Conservation (phyloP, 2,329 filamentous ascomycete species). For the Calonectria henricotiae region DNA sequence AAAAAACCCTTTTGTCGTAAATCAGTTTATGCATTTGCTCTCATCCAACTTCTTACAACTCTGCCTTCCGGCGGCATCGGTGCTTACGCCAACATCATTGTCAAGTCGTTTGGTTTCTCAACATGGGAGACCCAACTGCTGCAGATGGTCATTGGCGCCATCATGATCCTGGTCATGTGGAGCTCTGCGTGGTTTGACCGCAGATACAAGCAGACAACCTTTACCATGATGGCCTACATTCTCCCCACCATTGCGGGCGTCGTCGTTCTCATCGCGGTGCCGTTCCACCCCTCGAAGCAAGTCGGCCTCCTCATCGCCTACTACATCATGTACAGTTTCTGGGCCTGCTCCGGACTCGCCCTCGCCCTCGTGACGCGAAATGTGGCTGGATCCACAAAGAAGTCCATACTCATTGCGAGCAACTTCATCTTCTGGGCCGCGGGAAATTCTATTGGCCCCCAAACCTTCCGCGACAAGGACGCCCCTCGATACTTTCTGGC, state of each 20-base stretch:
- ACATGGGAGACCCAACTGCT: slow-evolving; percentile 79
- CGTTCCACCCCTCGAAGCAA: slow-evolving; percentile 73
- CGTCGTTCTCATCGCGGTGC: slow-evolving; percentile 79
- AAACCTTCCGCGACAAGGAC: slow-evolving; percentile 24
- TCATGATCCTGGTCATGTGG: slow-evolving; percentile 80
- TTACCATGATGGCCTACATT: slow-evolving; percentile 74
- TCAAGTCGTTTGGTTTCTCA: slow-evolving; percentile 77
- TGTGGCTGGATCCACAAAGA: slow-evolving; percentile 32
- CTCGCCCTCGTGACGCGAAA: slow-evolving; percentile 59
- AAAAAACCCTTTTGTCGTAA: neutral
- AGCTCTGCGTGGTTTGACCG: slow-evolving; percentile 77
- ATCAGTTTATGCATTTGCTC: slow-evolving; percentile 71
- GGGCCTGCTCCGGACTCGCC: slow-evolving; percentile 76
- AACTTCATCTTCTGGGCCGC: slow-evolving; percentile 34
- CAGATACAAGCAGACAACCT: slow-evolving; percentile 76
- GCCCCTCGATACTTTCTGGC: slow-evolving; percentile 30
- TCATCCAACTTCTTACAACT: slow-evolving; percentile 80
- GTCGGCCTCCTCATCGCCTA: slow-evolving; percentile 80
- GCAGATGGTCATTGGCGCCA: slow-evolving; percentile 82
- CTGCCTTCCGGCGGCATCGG: slow-evolving; percentile 81
- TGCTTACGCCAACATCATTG: slow-evolving; percentile 82
- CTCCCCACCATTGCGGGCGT: slow-evolving; percentile 79
- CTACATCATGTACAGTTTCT: slow-evolving; percentile 84
- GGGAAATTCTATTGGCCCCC: slow-evolving; percentile 27
- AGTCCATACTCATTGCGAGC: slow-evolving; percentile 23